A percentile compares a stretch with the other conserved stretches of the same genome.
These are phyloP conservation scores for Trypanosoma mega DNA, from an alignment of 208 protist species.

Conservation along the genomic window DNA sequence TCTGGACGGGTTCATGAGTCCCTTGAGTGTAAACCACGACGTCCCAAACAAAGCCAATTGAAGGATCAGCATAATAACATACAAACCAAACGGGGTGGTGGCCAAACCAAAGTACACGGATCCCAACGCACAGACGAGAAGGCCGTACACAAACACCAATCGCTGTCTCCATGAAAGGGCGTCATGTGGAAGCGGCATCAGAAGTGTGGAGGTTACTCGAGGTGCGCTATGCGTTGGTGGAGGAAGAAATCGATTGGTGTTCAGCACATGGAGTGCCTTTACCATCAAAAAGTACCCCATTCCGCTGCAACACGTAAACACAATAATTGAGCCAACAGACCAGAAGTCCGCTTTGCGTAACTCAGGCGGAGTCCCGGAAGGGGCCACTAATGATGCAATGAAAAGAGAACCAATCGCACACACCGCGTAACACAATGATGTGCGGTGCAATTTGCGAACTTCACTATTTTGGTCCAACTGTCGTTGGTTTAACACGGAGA, in stretches of 20 bases:
- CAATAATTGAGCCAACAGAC: not conserved
- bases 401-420: slow-evolving; percentile 15
- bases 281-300: slow-evolving; percentile 24
- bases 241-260: slow-evolving; percentile 35
- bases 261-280: slow-evolving; percentile 29
- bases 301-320: slow-evolving; percentile 23
- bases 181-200: slow-evolving; percentile 25
- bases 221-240: slow-evolving; percentile 17
- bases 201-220: slow-evolving; percentile 15
- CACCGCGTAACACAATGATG: slow-evolving; percentile 21
- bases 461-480: slow-evolving; percentile 37
- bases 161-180: slow-evolving; percentile 29
- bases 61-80: slow-evolving; percentile 18
- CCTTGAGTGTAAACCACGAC: slow-evolving; percentile 8
- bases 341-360: not conserved
- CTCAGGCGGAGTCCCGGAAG: not conserved
- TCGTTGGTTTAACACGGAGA: slow-evolving; percentile 40
- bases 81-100: slow-evolving; percentile 7
- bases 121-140: slow-evolving; percentile 14
- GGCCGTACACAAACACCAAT: slow-evolving; percentile 25
- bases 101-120: slow-evolving; percentile 19
- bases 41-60: slow-evolving; percentile 17
- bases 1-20: slow-evolving; percentile 7
- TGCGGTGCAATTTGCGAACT: slow-evolving; percentile 26
- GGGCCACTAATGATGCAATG: slow-evolving; percentile 6